phyloP scores from a whole-genome alignment of 1,284 basidiomycete genomes.

The Moesziomyces parantarcticus region DNA sequence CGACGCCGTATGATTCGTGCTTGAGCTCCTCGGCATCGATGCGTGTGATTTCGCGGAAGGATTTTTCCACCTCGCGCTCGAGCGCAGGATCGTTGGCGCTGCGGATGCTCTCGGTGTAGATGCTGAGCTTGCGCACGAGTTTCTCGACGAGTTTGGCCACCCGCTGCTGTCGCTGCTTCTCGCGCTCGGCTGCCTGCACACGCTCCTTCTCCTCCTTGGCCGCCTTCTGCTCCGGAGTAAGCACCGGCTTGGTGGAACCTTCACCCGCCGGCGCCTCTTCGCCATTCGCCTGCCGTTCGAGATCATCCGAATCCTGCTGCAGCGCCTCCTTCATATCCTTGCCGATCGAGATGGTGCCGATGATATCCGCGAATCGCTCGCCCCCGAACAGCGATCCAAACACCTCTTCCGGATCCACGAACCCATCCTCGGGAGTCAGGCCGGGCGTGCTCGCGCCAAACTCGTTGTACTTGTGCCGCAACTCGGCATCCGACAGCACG shows the following conservation, averaged over 20 bases:
- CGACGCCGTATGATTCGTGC: slow-evolving; percentile 91
- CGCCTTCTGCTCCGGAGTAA: slow-evolving; percentile 85
- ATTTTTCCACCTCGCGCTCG: slow-evolving; percentile 69
- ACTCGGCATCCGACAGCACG: slow-evolving; percentile 80
- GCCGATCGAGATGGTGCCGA: slow-evolving; percentile 84
- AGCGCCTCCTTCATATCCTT: slow-evolving; percentile 97
- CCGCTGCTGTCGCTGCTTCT: slow-evolving; percentile 80
- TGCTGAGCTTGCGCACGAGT: slow-evolving; percentile 85
- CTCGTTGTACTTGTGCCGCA: slow-evolving; percentile 94
- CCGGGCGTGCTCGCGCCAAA: slow-evolving; percentile 70
- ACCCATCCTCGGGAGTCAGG: slow-evolving; percentile 63
- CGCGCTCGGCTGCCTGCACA: slow-evolving; percentile 79
- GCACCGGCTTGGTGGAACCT: slow-evolving; percentile 67
- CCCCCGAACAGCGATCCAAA: slow-evolving; percentile 75
- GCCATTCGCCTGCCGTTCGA: slow-evolving; percentile 55
- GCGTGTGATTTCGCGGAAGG: slow-evolving; percentile 61
- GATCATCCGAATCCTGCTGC: slow-evolving; percentile 85
- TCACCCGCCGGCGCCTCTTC: not conserved
- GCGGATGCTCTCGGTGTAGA: slow-evolving; percentile 89
- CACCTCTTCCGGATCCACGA: slow-evolving; percentile 83
- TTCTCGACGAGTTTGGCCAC: slow-evolving; percentile 85
- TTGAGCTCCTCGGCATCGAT: slow-evolving; percentile 67
- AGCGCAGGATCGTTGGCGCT: slow-evolving; percentile 77
- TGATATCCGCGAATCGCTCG: slow-evolving; percentile 83
- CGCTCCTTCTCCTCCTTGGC: slow-evolving; percentile 78